A percentile compares a stretch with the other conserved stretches of the same genome.
Conservation (phyloP, 768 basidiomycete genomes). For the Leccinum longicurvipes region DNA sequence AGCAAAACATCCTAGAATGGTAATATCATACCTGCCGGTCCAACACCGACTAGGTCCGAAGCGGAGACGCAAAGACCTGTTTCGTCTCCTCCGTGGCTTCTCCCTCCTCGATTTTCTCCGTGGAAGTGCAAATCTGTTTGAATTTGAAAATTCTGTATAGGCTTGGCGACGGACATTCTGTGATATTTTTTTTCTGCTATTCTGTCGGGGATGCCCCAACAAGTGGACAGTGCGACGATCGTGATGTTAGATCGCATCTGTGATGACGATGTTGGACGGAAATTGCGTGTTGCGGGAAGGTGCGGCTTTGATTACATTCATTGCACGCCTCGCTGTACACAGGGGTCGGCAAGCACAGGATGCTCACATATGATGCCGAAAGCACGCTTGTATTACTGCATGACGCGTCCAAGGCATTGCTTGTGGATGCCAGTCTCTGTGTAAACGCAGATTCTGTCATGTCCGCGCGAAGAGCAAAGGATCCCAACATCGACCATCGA, state of each 20-base stretch:
- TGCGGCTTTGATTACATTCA: slow-evolving; percentile 30
- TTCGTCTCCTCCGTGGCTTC: background rate
- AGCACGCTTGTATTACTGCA: slow-evolving; percentile 46
- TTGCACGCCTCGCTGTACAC: slow-evolving; percentile 12
- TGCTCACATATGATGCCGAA: slow-evolving; percentile 53
- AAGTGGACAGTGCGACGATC: slow-evolving; percentile 46
- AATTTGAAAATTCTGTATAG: slow-evolving; percentile 6
- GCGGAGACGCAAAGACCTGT: background rate
- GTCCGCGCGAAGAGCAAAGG: slow-evolving; percentile 8
- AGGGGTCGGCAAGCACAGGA: slow-evolving; percentile 35
- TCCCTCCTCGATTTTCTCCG: background rate
- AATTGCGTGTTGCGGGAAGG: slow-evolving; percentile 61
- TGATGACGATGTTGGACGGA: slow-evolving; percentile 41
- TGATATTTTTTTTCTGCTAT: background rate
- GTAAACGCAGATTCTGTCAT: slow-evolving; percentile 33
- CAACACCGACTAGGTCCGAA: background rate
- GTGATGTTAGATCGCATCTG: slow-evolving; percentile 41
- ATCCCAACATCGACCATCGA: slow-evolving; percentile 11
- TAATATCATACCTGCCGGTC: slow-evolving; percentile 1
- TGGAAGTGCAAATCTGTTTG: background rate
- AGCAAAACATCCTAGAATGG: slow-evolving; percentile 20
- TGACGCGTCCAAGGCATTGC: slow-evolving; percentile 48
- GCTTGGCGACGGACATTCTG: background rate
- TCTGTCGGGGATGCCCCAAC: slow-evolving; percentile 41
- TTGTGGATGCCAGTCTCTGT: slow-evolving; percentile 57